Base-by-base conservation (phyloP, 2,329 filamentous ascomycete genomes). In the Trichoderma aggressivum region DNA sequence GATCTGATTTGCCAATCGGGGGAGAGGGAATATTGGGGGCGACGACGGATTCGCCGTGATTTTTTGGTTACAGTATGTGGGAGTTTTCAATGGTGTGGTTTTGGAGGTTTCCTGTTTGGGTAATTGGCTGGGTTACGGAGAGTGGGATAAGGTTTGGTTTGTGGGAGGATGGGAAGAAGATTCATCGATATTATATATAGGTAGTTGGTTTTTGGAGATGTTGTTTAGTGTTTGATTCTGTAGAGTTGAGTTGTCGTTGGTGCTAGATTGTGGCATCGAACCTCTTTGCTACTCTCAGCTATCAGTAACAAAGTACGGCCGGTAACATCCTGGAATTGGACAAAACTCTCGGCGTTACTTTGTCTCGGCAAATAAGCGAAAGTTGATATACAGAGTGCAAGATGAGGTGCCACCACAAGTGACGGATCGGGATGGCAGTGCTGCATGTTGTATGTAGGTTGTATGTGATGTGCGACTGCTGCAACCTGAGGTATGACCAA, bases 281-380 rank as follows among this genome's bases (percentile, higher is more conserved):
- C 4, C 18, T n/a, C 0, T 47, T 47, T 1, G n/a, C 18, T 21
- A 50, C 43, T 32, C 30, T 8, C 30, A 32, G 8, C 30, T 32
- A 32, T 32, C 8, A 32, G 8, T 32, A 32, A 32, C 30, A 39
- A 39, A 39, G 16, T 39, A 7, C 7, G 36, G 16, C 36, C 2
- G 36, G 11, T 24, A 14, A 24, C 47, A 53, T 2, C 21, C 47
- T 53, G 21, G 14, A 18, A 26, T 12, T 18, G 14, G 3, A 26
- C 24, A 39, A 18, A 11, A 28, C 36, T 7, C 8, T 60, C 1
- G 10, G 6, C 7, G 26, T 34, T 18, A 12, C 7, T 24, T 24
- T 56, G 28, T 66, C 63, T 66, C 34, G 53, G 30, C 24, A 66
- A 58, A 58, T 66, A 66, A 58, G 63, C 63, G 63, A 66, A 66